Base-by-base conservation (phyloP, 345 rosid species). In the Ailanthus altissimus region DNA sequence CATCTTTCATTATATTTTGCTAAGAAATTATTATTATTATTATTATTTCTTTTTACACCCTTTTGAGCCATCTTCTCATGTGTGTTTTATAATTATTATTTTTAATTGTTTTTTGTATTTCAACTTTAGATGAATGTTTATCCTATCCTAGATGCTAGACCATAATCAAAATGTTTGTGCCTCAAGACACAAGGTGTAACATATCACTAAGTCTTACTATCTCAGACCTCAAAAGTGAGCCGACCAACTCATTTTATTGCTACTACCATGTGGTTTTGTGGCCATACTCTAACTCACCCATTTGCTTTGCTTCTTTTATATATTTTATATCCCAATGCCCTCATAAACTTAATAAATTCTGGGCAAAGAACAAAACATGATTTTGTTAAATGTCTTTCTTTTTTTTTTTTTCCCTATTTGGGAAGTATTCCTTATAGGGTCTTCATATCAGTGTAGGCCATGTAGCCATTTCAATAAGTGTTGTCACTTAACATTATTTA, bases 171-270 rank as follows among this genome's bases (percentile, higher is more conserved):
- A 83, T 79, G 84, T 75, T 49, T 69, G 42, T 79, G 70, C 54
- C 70, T 77, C 82, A 46, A 38, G 65, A 66, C 77, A 84, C 74
- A 81, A 72, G 54, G 70, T 71, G 61, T 75, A 80, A 54, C 83
- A 72, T 32, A 75, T 80, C 82, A 70, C 67, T 70, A 67, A 23
- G 58, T 60, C 67, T 72, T 78, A 70, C 66, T 78, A 85, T 86
- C 78, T 61, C 43, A 72, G 54, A 87, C 85, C 78, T 64, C 78
- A 71, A 84, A 87, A 82, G 89, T 82, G 86, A 82, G 54, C 88
- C 89, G 94, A 87, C 90, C 85, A 83, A 79, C 84, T 88, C 89
- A 84, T 88, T 86, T 67, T 76, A 77, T 78, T 49, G 77, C 76
- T 74, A 76, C 56, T 75, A 74, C 80, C 85, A 80, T 81, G 85